Base-by-base conservation (phyloP, 106 monocot species). In the Vanilla planifolia region DNA sequence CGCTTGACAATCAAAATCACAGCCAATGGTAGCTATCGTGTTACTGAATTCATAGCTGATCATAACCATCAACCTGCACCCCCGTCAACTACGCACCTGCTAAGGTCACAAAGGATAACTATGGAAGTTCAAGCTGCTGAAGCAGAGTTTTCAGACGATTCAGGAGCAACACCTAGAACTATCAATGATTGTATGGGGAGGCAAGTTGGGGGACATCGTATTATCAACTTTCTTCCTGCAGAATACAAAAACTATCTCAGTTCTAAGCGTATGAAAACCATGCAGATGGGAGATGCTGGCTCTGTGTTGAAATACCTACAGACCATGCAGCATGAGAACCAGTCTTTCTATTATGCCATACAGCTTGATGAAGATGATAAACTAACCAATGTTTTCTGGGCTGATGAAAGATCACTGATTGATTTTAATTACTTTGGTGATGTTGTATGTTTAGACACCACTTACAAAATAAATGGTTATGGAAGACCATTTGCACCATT, bases 61-160 rank as follows among this genome's bases (percentile, higher is more conserved):
- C 81, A 81, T 64, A 81, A 81, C 53, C 76, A 81, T 61, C 76
- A 80, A 52, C 80, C 63, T 50, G 80, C 76, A 26, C 75, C 80
- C 2, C 80, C 80, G 36, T 76, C 72, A 67, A 72, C 71, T 14
- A 67, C 72, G 33, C 81, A 81, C 27, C 64, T 81, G 60, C 51
- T 81, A 34, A 72, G 77, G 33, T 77, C 76, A 8, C 81, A 81
- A 35, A 76, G 81, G 69, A 48, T 72, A 44, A 29, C 65, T 29
- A 81, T 68, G 19, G 81, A 81, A 9, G 43, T 73, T 68, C 80
- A 80, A 62, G 64, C 65, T 37, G 42, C 75, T 42, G 76, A 75
- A 60, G 68, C 67, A 43, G 76, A 81, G 51, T 37, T 72, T 23
- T 75, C 73, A 52, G 76, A 81, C 39, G 80, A 71, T 66, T 65